Percentiles rank a stretch among this genome's conserved stretches.
phyloP scores from a whole-genome alignment of 495 filamentous ascomycete genomes.

The Xylaria scruposa region DNA sequence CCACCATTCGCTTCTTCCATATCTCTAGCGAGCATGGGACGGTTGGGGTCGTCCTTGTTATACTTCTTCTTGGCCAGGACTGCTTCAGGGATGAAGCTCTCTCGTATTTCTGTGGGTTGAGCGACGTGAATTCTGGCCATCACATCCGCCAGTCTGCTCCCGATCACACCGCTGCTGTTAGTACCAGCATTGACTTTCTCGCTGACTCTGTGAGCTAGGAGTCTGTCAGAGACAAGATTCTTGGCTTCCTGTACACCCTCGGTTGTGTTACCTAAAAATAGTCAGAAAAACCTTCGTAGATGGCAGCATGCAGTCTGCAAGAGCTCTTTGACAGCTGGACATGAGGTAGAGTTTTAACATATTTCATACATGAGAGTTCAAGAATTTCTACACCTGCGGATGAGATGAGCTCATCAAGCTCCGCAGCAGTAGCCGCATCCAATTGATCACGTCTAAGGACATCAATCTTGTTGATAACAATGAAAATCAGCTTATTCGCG shows the following conservation, averaged over 20 bases:
- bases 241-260: slow-evolving; percentile 95
- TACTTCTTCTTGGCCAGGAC: slow-evolving; percentile 82
- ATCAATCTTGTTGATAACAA: slow-evolving; percentile 99
- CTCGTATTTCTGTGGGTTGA: slow-evolving; percentile 77
- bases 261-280: slow-evolving; percentile 70
- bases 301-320: background rate
- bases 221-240: slow-evolving; percentile 90
- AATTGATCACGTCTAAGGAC: slow-evolving; percentile 86
- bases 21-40: slow-evolving; percentile 80
- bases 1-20: slow-evolving; percentile 92
- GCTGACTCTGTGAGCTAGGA: slow-evolving; percentile 89
- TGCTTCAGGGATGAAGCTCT: slow-evolving; percentile 89
- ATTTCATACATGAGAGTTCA: slow-evolving; percentile 73
- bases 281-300: background rate
- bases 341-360: slow-evolving; percentile 14
- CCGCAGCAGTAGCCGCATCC: slow-evolving; percentile 76
- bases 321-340: background rate
- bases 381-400: slow-evolving; percentile 88
- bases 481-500: slow-evolving; percentile 93
- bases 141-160: slow-evolving; percentile 83
- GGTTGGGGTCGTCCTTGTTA: slow-evolving; percentile 84
- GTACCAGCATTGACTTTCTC: slow-evolving; percentile 94
- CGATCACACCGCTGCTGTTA: slow-evolving; percentile 71
- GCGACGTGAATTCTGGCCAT: slow-evolving; percentile 95
- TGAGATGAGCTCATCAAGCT: slow-evolving; percentile 80